phyloP scores from a whole-genome alignment of 495 filamentous ascomycete genomes.

The Xylaria castorea region DNA sequence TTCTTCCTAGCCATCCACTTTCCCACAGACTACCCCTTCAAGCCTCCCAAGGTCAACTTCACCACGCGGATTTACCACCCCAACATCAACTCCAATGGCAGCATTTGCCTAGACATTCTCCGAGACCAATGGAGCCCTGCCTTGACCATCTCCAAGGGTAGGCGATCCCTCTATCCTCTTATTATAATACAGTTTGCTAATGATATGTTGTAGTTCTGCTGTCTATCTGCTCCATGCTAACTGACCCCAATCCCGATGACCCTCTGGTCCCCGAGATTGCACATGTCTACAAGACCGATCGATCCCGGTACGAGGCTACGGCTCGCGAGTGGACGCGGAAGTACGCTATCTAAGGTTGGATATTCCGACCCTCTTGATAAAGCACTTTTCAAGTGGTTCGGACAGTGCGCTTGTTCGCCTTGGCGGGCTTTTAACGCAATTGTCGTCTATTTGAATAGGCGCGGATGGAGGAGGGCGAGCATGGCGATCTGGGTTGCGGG shows the following conservation, averaged over 20 bases:
- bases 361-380: conserved; percentile 25
- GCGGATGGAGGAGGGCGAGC: background rate
- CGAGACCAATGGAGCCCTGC: conserved; percentile 99
- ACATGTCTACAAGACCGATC: conserved; percentile 99
- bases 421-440: conserved; percentile 27
- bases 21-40: conserved; percentile 99
- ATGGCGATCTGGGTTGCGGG: conserved; percentile 4
- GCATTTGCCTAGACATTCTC: conserved; percentile 97
- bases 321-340: conserved; percentile 99
- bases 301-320: conserved; percentile 91
- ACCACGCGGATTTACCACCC: conserved; percentile 99
- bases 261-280: conserved; percentile 98
- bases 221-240: conserved; percentile 99
- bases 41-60: conserved; percentile 99
- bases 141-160: conserved; percentile 98
- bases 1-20: conserved; percentile 99
- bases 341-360: conserved; percentile 77
- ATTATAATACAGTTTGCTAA: conserved; percentile 1
- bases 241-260: conserved; percentile 98
- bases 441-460: background rate
- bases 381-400: background rate
- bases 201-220: conserved; percentile 72
- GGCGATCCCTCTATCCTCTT: conserved; percentile 29
- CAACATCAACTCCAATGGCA: conserved; percentile 99
- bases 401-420: background rate